A percentile compares a stretch with the other conserved stretches of the same genome.
Conservation (phyloP, 2,329 filamentous ascomycete species). For the Cucurbitaria berberidis region DNA sequence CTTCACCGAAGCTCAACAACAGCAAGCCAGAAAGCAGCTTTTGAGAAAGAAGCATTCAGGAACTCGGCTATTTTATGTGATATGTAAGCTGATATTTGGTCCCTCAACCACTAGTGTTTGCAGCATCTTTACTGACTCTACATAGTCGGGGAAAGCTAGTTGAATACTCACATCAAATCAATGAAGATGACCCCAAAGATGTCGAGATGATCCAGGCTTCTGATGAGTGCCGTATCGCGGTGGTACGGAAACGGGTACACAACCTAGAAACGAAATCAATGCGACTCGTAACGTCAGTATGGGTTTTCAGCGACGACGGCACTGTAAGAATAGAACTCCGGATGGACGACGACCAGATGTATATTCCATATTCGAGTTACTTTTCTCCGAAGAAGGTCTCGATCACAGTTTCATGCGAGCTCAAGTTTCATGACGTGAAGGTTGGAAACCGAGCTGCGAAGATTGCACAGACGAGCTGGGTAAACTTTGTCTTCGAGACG, state of each 20-base stretch:
- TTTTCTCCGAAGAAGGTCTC: slow-evolving; percentile 54
- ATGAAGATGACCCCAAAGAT: slow-evolving; percentile 45
- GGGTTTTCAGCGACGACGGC: slow-evolving; percentile 53
- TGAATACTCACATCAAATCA: slow-evolving; percentile 50
- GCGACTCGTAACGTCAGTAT: slow-evolving; percentile 52
- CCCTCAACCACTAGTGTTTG: not conserved
- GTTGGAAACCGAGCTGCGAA: slow-evolving; percentile 45
- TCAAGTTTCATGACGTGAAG: slow-evolving; percentile 49
- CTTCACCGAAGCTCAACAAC: slow-evolving; percentile 43
- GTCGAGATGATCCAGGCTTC: slow-evolving; percentile 51
- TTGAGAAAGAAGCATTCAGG: slow-evolving; percentile 52
- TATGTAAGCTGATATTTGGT: slow-evolving; percentile 36
- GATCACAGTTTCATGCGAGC: slow-evolving; percentile 46
- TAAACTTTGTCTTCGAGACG: slow-evolving; percentile 53
- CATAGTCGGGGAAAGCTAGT: slow-evolving; percentile 47
- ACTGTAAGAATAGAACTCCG: slow-evolving; percentile 52
- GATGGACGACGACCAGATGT: slow-evolving; percentile 49
- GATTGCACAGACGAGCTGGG: slow-evolving; percentile 51
- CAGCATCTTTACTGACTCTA: slow-evolving; percentile 1
- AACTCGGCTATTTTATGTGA: slow-evolving; percentile 55
- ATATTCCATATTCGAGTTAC: slow-evolving; percentile 55
- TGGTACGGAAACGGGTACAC: slow-evolving; percentile 53
- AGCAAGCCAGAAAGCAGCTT: slow-evolving; percentile 42
- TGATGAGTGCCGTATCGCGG: slow-evolving; percentile 49
- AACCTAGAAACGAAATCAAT: slow-evolving; percentile 40